These are phyloP conservation scores for Ustilago nuda DNA, from an alignment of 1,284 basidiomycete species.

Conservation along the genomic window DNA sequence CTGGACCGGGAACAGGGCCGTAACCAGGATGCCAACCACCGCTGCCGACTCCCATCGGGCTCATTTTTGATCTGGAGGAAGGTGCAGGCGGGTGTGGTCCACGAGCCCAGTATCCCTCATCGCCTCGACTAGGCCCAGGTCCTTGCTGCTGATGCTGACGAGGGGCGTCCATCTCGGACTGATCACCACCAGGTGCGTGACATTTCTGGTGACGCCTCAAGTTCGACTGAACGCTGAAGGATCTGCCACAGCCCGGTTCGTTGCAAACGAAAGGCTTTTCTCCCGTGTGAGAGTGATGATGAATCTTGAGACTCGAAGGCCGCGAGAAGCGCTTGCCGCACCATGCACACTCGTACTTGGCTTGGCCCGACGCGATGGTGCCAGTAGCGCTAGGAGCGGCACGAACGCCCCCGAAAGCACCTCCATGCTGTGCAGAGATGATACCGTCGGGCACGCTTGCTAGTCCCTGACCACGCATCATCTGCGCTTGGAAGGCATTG, in stretches of 20 bases:
- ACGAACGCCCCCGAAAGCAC: conserved; percentile 36
- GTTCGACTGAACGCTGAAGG: conserved; percentile 67
- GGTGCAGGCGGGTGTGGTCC: conserved; percentile 33
- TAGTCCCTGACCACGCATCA: conserved; percentile 40
- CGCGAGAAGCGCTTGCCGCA: conserved; percentile 66
- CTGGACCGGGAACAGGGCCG: conserved; percentile 15
- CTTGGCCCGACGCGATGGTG: conserved; percentile 48
- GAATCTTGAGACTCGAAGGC: conserved; percentile 66
- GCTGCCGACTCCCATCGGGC: conserved; percentile 29
- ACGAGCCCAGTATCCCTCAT: conserved; percentile 36
- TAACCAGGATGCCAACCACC: conserved; percentile 39
- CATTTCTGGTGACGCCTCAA: conserved; percentile 66
- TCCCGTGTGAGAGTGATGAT: conserved; percentile 66
- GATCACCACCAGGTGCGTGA: conserved; percentile 50
- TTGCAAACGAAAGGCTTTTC: conserved; percentile 67
- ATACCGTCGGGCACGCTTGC: conserved; percentile 44
- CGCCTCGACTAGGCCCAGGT: conserved; percentile 20
- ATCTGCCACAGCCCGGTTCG: conserved; percentile 62
- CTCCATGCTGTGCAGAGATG: conserved; percentile 38
- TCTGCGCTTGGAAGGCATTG: conserved; percentile 45
- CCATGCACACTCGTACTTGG: conserved; percentile 65
- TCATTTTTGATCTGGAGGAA: conserved; percentile 34
- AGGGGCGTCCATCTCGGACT: conserved; percentile 28
- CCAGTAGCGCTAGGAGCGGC: conserved; percentile 36
- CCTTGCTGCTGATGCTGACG: conserved; percentile 39